Evolutionary conservation across 1,284 basidiomycete species (phyloP), one percentile per base, ranked within the genome.

Genomic region (Cryptococcus depauperatus): DNA sequence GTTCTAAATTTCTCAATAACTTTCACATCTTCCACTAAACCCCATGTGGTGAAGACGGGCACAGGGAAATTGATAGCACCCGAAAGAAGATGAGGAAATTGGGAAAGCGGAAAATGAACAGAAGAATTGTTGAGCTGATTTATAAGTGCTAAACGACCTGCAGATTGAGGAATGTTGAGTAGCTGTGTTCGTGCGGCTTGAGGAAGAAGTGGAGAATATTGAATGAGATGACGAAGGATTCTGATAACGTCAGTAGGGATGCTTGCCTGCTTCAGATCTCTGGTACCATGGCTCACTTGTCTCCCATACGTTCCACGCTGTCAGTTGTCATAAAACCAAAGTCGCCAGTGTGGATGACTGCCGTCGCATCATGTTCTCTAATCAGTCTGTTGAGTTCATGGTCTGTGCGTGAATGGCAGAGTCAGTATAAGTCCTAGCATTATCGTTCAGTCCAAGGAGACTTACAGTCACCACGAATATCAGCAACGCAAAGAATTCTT

Each of bases 301-400:
- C 91, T 62, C 85, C 87, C 75, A 97, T 93, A 54, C 88, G 77
- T 32, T 85, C 84, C 44, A 95, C 75, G 66, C 85, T 90, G 50
- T 79, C 78, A 18, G 78, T 74, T 69, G 91, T 89, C 71, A 95
- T 95, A 73, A 98, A 96, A 47, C 95, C 95, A 82, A 98, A 98
- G 75, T 99, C 95, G 46, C 95, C 95, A 0, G 92, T 96, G 70
- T 98, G 93, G 53, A 99, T 88, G 69, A 98, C 85, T 18, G 91
- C 93, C 50, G 84, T 80, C n/a, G 89, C 90, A 62, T 84, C 83
- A 46, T 80, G 81, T 61, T 95, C 89, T 43, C 83, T 76, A 27
- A 92, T 92, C 48, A 96, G 81, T 64, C 87, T 80, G 70, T 96
- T 97, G 63, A 98, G 79, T 44, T 80, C 80, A 46, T 85, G 88